Conservation (phyloP, 371 early-diverging fungal species). For the Zancudomyces culisetae region DNA sequence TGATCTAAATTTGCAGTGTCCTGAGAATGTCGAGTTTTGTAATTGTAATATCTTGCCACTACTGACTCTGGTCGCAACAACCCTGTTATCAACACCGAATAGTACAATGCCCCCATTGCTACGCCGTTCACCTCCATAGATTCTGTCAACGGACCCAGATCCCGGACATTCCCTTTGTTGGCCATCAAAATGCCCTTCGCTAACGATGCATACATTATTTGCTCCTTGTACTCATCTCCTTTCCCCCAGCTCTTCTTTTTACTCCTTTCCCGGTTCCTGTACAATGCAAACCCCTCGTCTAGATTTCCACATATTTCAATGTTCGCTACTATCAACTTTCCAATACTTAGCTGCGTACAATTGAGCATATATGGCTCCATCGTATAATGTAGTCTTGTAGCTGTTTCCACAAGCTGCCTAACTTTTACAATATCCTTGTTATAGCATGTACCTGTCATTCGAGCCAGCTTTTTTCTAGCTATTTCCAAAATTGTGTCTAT, state of each 20-base stretch:
- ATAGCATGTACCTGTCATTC: no score
- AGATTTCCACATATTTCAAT: not conserved
- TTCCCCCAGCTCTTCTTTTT: not conserved
- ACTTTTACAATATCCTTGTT: not conserved
- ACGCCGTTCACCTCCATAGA: not conserved
- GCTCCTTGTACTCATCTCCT: not conserved
- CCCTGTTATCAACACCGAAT: conserved; percentile 1
- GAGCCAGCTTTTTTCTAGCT: no score
- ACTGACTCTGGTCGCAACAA: not conserved
- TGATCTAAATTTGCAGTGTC: not conserved
- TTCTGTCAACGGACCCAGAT: not conserved
- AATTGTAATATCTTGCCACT: not conserved
- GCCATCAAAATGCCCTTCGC: not conserved
- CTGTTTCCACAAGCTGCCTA: not conserved
- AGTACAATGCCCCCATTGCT: not conserved
- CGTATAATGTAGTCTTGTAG: not conserved
- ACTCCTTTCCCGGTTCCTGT: not conserved
- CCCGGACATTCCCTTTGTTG: not conserved
- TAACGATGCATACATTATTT: not conserved
- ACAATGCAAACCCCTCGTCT: not conserved
- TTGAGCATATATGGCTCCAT: not conserved
- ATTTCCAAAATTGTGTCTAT: no score
- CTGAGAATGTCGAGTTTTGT: not conserved
- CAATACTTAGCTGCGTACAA: not conserved
- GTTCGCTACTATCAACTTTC: not conserved